Base-by-base conservation (phyloP, 2,329 filamentous ascomycete species). In the Rutstroemia sp. region DNA sequence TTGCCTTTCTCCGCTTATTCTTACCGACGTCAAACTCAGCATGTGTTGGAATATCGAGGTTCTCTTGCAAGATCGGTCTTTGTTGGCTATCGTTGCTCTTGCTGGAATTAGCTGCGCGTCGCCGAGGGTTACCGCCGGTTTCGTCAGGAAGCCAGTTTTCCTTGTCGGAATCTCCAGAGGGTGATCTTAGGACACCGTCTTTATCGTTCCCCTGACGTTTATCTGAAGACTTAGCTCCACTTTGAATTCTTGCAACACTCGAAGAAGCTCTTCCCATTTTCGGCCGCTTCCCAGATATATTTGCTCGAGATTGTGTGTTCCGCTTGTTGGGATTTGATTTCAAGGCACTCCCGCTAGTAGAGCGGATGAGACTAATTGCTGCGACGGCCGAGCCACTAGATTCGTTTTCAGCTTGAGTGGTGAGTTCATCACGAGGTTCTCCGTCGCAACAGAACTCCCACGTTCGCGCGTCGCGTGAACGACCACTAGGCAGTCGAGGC, bases 401-500 rank as follows among this genome's bases (percentile, higher is more conserved):
- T 67, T 95, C 90, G 63, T 89, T 85, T 72, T 92, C 87, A 9
- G 88, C 88, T 63, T 90, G 87, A n/a, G 82, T 81, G 21, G 86
- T 91, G 55, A 96, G 75, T 62, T 90, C 88, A 66, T 90, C 89
- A 45, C 87, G 85, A 52, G 81, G 77, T 62, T 94, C 88, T 7
- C 86, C 85, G 68, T 95, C 90, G 66, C 90, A 92, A 74, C 88
- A 92, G 57, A 90, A 90, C 67, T 95, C 90, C 92, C 92, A 96
- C 6, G 87, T 88, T 51, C 91, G 85, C 18, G 91, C 89, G 70
- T 96, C 89, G 54, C 90, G 85, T 57, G 92, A 96, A 56, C 92
- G 82, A 54, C 89, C 89, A 56, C 85, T 83, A 37, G 75, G 74
- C 18, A 86, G 74, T 38, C 77, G 76, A 19, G 79, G 81, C 25